Percentiles rank a stretch among this genome's conserved stretches.
These are phyloP conservation scores for Nakazawaea anatomiae DNA, from an alignment of 805 yeast genomes.

Conservation along the genomic window DNA sequence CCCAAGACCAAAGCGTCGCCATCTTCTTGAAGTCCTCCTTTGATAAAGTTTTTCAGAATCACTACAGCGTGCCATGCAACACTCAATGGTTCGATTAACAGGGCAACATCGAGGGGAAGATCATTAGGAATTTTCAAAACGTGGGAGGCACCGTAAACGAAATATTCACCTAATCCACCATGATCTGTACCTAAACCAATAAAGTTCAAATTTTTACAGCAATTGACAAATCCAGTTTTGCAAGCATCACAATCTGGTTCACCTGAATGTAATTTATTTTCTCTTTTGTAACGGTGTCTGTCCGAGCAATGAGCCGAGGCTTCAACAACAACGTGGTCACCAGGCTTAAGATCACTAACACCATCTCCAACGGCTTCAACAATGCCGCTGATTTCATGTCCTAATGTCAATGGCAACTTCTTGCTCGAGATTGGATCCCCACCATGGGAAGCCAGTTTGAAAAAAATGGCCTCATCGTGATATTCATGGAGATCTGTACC, in stretches of 20 bases:
- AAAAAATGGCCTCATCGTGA: slow-evolving; percentile 54
- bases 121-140: slow-evolving; percentile 25
- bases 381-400: slow-evolving; percentile 46
- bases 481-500: slow-evolving; percentile 60
- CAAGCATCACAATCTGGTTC: slow-evolving; percentile 36
- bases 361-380: slow-evolving; percentile 38
- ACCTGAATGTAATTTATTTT: slow-evolving; percentile 17
- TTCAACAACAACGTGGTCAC: slow-evolving; percentile 59
- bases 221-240: slow-evolving; percentile 35
- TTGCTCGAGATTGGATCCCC: slow-evolving; percentile 10
- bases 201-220: slow-evolving; percentile 37
- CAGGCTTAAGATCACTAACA: slow-evolving; percentile 37
- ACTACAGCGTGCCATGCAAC: slow-evolving; percentile 54
- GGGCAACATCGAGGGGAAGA: slow-evolving; percentile 32
- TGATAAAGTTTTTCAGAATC: slow-evolving; percentile 5
- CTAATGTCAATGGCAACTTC: slow-evolving; percentile 37
- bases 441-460: slow-evolving; percentile 22
- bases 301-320: slow-evolving; percentile 48
- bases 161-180: slow-evolving; percentile 39
- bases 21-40: slow-evolving; percentile 29
- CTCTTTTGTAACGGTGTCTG: slow-evolving; percentile 9
- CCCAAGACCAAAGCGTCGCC: slow-evolving; percentile 49
- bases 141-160: slow-evolving; percentile 30
- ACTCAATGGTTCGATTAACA: slow-evolving; percentile 51
- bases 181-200: slow-evolving; percentile 44